A percentile compares a stretch with the other conserved stretches of the same genome.
Conservation (phyloP, 805 yeast genomes). For the Saturnispora gosingensis region DNA sequence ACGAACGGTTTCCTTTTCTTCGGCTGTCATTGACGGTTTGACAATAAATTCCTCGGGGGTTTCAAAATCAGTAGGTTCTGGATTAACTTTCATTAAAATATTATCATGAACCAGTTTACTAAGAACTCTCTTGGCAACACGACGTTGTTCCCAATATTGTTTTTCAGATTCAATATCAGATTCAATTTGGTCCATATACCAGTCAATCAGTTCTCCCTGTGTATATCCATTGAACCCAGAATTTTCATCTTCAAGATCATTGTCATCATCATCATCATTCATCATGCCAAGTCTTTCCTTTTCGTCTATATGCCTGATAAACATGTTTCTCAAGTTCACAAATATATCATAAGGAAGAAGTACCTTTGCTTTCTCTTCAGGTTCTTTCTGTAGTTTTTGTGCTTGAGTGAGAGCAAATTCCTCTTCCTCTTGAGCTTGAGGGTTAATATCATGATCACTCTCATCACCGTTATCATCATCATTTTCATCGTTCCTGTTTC, state of each 20-base stretch:
- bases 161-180: constrained; percentile 59
- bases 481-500: constrained; percentile 13
- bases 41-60: constrained; percentile 25
- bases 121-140: constrained; percentile 68
- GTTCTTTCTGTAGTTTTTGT: constrained; percentile 2
- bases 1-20: constrained; percentile 18
- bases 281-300: constrained; percentile 36
- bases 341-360: constrained; percentile 80
- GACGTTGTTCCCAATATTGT: constrained; percentile 62
- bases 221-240: constrained; percentile 49
- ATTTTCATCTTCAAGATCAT: constrained; percentile 22
- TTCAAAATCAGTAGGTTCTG: constrained; percentile 29
- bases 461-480: background rate
- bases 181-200: constrained; percentile 72
- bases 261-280: constrained; percentile 35
- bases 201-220: constrained; percentile 60
- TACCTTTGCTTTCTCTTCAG: constrained; percentile 27
- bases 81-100: constrained; percentile 59
- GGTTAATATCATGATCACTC: background rate
- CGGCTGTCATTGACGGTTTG: constrained; percentile 17
- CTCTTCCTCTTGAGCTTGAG: constrained; percentile 8
- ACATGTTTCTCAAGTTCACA: constrained; percentile 69
- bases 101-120: constrained; percentile 77
- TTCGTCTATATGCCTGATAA: constrained; percentile 45
- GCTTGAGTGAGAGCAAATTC: constrained; percentile 6